Base-by-base conservation (phyloP, 495 filamentous ascomycete species). In the Neurospora sp. region DNA sequence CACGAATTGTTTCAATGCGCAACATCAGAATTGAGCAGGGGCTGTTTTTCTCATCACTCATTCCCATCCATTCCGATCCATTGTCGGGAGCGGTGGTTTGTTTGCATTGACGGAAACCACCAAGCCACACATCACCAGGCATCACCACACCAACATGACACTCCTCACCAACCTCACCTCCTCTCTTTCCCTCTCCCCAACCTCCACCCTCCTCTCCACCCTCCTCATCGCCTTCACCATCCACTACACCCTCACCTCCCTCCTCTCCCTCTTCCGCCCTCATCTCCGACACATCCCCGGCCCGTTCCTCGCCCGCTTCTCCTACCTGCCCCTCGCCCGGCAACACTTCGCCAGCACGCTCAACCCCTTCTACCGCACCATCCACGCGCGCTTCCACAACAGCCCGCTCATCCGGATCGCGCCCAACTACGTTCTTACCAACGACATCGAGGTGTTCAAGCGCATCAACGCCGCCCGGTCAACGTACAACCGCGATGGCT, bases 381-480 rank as follows among this genome's bases (percentile, higher is more conserved):
- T 76, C 44, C 72, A 72, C 40, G 38, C 69, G 18, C 38, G 44
- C 39, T 76, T 69, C 27, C 7, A 18, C 27, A 40, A 75, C 23
- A 72, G 73, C 16, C 71, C 76, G 11, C 54, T 83, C 4, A 80
- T 80, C 35, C 78, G 83, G 6, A 77, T 83, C 44, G 80, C 74
- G 12, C 82, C 81, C n/a, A 73, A 78, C 18, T 71, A 77, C 23
- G 78, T 85, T 7, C 70, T 84, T 7, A 84, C 82, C 12, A 70
- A 74, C n/a, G 82, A 85, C 70, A 79, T 83, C 9, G 82, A 80
- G 9, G 69, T 85, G 2, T 69, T 84, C n/a, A 42, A 69, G 20
- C 75, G 73, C 44, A 80, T 79, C 71, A 79, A 69, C 71, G 77
- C 75, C 1, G 82, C 78, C 11, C 75, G 81, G 38, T 76, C 75